phyloP scores from a whole-genome alignment of 2,329 filamentous ascomycete species.

The Ophiostoma perfectum region DNA sequence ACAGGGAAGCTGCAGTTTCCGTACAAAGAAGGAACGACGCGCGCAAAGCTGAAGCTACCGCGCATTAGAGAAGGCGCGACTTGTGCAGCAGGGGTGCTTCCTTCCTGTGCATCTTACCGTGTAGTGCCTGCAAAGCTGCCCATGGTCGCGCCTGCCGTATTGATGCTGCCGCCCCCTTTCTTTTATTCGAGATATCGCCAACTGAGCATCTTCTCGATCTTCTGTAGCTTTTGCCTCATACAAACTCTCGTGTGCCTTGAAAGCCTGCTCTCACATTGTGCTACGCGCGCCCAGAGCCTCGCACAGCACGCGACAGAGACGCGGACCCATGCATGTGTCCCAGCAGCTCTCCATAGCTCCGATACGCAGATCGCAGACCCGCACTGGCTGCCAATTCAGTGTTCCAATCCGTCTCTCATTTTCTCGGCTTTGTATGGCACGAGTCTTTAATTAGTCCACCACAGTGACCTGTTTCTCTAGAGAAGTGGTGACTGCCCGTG shows the following conservation, averaged over 20 bases:
- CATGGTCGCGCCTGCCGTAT: neutral
- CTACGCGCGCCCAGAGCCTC: neutral
- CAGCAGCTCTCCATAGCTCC: constrained; percentile 9
- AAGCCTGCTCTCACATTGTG: neutral
- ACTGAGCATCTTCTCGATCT: neutral
- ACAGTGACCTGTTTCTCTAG: neutral
- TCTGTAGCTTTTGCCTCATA: neutral
- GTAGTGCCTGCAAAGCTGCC: neutral
- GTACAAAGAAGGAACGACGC: neutral
- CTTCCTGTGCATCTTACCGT: neutral
- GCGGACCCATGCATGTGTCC: neutral
- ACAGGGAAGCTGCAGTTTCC: neutral
- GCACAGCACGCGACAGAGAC: constrained; percentile 8
- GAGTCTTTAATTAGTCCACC: neutral
- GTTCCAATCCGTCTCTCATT: neutral
- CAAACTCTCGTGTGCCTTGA: neutral
- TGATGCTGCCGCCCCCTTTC: neutral
- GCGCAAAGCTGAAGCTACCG: constrained; percentile 5
- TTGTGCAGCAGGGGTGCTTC: neutral
- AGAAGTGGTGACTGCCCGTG: neutral
- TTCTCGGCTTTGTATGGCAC: neutral
- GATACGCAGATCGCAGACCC: constrained; percentile 21
- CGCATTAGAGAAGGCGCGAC: neutral
- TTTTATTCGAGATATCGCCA: neutral
- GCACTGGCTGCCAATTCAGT: constrained; percentile 11